phyloP scores from a whole-genome alignment of 352 stramenopile species.

The Globisporangium parvum region DNA sequence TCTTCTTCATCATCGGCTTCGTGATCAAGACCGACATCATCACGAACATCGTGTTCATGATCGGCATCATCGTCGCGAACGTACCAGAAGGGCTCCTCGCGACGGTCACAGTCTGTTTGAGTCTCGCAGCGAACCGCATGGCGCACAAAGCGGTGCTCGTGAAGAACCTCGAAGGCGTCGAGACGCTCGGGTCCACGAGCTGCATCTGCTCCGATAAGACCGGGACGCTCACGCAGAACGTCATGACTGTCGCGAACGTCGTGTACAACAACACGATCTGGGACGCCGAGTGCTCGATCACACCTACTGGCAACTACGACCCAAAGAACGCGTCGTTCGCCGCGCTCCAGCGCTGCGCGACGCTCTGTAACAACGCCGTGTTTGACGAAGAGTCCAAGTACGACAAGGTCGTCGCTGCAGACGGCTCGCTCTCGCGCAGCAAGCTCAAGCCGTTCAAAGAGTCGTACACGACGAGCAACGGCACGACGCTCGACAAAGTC shows the following conservation, averaged over 20 bases:
- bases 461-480: conserved; percentile 31
- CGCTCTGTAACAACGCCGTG: conserved; percentile 73
- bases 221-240: conserved; percentile 84
- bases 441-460: conserved; percentile 60
- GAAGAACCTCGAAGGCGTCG: conserved; percentile 79
- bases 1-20: conserved; percentile 46
- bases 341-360: conserved; percentile 53
- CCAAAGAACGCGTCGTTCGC: conserved; percentile 33
- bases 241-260: conserved; percentile 85
- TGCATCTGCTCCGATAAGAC: conserved; percentile 92
- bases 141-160: conserved; percentile 68
- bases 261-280: conserved; percentile 75
- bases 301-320: conserved; percentile 32
- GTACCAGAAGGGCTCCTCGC: conserved; percentile 79
- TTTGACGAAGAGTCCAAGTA: conserved; percentile 84
- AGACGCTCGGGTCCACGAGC: conserved; percentile 77
- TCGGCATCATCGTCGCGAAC: conserved; percentile 32
- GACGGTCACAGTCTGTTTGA: conserved; percentile 79
- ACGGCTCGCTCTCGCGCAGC: conserved; percentile 37
- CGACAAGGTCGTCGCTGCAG: conserved; percentile 36
- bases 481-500: conserved; percentile 39
- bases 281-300: conserved; percentile 74
- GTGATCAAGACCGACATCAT: conserved; percentile 39
- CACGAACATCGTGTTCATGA: conserved; percentile 41
- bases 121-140: conserved; percentile 71